Base-by-base conservation (phyloP, 805 yeast genomes). In the Wickerhamomyces sydowiorum region DNA sequence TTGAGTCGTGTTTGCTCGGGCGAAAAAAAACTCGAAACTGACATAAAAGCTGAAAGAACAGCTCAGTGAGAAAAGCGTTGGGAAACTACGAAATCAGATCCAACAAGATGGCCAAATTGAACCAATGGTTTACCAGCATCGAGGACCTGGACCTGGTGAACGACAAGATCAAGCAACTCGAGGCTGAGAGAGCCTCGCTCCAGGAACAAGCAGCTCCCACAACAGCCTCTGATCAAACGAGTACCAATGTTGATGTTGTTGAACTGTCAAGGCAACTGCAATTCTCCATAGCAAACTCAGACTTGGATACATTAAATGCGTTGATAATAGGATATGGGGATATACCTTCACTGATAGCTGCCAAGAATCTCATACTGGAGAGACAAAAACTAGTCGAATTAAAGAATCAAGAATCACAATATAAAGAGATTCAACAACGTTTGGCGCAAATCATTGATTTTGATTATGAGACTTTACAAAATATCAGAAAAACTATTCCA, bases 121-220 rank as follows among this genome's bases (percentile, higher is more conserved):
- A 6, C 23, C 12, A 13, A 29, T 43, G 44, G 54, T 35, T 56
- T 27, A 41, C 42, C 18, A 49, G 51, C 23, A 39, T 57, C 15
- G 52, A 59, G 19, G 65, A 60, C 40, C 41, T 64, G 14, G 37
- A 50, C 14, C 38, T 46, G 17, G 49, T 65, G 17, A 57, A 61
- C 24, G 38, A 47, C 7, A 48, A 44, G 27, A 63, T 64, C 20
- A 42, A 55, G 3, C 44, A 46, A 9, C 47, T 65, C 7, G 54
- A 56, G 19, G 27, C 38, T 1, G 46, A 56, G 38, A 45, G 67
- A 32, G 43, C 47, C 19, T 42, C 38, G 14, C 34, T 62, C 27
- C 54, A 59, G 3, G 41, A 14, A 2, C 9, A 25, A 19, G 29
- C 20, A 6, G 20, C 30, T 41, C 5, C 43, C 39, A 7, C 45